These are phyloP conservation scores for Penicillium paneum DNA, from an alignment of 2,329 filamentous ascomycete genomes.

Conservation along the genomic window DNA sequence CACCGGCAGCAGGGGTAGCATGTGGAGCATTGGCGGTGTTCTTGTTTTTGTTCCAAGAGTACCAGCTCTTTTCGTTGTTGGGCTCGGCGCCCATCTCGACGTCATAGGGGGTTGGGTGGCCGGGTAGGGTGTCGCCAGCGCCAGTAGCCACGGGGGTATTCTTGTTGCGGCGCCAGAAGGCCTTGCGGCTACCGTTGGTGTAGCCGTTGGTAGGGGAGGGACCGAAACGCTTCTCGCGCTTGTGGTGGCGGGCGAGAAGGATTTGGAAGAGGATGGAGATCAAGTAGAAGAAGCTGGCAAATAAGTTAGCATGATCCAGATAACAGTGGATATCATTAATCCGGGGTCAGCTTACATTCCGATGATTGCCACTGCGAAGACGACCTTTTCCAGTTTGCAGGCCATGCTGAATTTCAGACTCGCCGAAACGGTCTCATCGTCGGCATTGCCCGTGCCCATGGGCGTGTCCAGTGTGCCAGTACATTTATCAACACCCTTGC, in stretches of 20 bases:
- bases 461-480: constrained; percentile 62
- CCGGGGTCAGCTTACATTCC: constrained; percentile 57
- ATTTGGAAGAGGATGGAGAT: constrained; percentile 68
- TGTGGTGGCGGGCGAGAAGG: constrained; percentile 66
- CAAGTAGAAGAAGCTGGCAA: constrained; percentile 67
- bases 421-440: constrained; percentile 48
- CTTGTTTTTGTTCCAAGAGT: constrained; percentile 24
- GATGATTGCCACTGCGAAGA: constrained; percentile 74
- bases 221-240: constrained; percentile 70
- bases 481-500: constrained; percentile 66
- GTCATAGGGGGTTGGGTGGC: constrained; percentile 40
- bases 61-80: constrained; percentile 21
- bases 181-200: constrained; percentile 54
- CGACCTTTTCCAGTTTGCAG: constrained; percentile 73
- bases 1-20: constrained; percentile 17
- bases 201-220: constrained; percentile 66
- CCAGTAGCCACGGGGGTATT: constrained; percentile 37
- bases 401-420: constrained; percentile 53
- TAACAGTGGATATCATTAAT: background rate
- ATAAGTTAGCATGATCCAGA: constrained; percentile 3
- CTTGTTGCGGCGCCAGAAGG: constrained; percentile 45
- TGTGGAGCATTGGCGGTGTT: constrained; percentile 7
- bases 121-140: constrained; percentile 37
- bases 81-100: constrained; percentile 29
- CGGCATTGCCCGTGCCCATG: constrained; percentile 62